phyloP scores from a whole-genome alignment of 2,329 filamentous ascomycete species.

The Diplodia sapinea region DNA sequence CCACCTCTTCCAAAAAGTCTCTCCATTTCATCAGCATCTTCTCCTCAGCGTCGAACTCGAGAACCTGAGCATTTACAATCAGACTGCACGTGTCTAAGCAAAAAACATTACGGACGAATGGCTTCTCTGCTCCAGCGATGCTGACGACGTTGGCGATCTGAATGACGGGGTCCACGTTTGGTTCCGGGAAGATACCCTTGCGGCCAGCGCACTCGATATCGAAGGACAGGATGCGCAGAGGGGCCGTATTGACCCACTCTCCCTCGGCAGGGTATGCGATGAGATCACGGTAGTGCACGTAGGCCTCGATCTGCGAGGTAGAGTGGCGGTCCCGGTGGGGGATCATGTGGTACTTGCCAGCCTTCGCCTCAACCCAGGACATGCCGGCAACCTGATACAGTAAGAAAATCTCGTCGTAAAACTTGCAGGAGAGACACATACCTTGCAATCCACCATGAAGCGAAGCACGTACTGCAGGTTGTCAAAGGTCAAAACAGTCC shows the following conservation, averaged over 20 bases:
- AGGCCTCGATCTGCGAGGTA: constrained; percentile 94
- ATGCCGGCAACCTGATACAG: constrained; percentile 77
- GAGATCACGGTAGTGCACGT: constrained; percentile 79
- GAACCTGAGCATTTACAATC: constrained; percentile 92
- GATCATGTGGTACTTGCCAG: constrained; percentile 74
- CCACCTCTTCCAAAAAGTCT: constrained; percentile 85
- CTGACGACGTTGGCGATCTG: constrained; percentile 98
- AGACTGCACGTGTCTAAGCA: constrained; percentile 89
- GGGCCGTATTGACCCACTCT: constrained; percentile 98
- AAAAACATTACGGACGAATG: constrained; percentile 96
- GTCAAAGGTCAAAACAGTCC: constrained; percentile 87
- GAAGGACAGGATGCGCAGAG: constrained; percentile 88
- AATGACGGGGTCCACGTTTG: constrained; percentile 90
- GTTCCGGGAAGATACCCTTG: constrained; percentile 96
- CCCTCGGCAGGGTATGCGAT: constrained; percentile 87
- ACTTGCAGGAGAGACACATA: constrained; percentile 46
- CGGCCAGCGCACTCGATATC: constrained; percentile 98
- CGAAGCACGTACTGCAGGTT: constrained; percentile 93
- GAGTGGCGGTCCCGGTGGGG: constrained; percentile 73
- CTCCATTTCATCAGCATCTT: constrained; percentile 94
- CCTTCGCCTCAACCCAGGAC: constrained; percentile 92
- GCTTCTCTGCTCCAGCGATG: constrained; percentile 90
- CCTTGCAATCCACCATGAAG: constrained; percentile 97
- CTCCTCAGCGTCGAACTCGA: constrained; percentile 80
- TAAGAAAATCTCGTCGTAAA: constrained; percentile 1